Evolutionary conservation across 2,329 filamentous ascomycete species (phyloP), one percentile per base, ranked within the genome.

Genomic region (Blastomyces emzantsi): DNA sequence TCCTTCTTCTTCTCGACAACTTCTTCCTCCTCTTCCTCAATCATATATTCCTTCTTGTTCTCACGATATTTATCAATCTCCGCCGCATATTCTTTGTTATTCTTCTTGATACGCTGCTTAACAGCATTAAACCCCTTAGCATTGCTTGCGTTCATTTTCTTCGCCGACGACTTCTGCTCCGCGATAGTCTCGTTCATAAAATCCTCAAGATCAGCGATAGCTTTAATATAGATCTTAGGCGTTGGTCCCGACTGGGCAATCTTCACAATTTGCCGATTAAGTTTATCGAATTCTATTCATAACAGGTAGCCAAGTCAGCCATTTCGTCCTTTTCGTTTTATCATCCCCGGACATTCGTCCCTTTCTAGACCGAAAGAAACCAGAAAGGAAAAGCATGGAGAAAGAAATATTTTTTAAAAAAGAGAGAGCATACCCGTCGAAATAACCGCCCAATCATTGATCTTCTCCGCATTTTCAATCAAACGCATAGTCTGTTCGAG

Each of bases 91-190:
- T 97, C 93, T 80, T 96, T 95, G 84, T 93, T 96, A 80, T 93
- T 93, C 85, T 97, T 97, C 86, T 93, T 92, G 82, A 99, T 91
- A 80, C 92, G 92, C 78, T 99, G 94, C 81, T 97, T 96, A 73
- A 97, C 90, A 67, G 92, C 91, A 77, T 97, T 99, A 73, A 99
- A 85, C 73, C 92, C 92, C 79, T 92, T 90, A 69, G 92, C 89
- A 75, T 93, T 95, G 74, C 88, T 94, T 66, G 92, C 92, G 80
- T 96, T 99, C 92, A 97, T 96, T 85, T 97, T 97, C 86, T 97
- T 97, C 67, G 88, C 87, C 2, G 90, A 90, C 70, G 95, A 90
- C 83, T 99, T 99, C 76, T 96, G 90, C 84, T 97, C 97, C 72
- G 92, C 87, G 68, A 96, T 85, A 30, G 92, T 88, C 82, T 99